Conservation (phyloP, 108 stramenopile species). For the Cyclotella sp. region DNA sequence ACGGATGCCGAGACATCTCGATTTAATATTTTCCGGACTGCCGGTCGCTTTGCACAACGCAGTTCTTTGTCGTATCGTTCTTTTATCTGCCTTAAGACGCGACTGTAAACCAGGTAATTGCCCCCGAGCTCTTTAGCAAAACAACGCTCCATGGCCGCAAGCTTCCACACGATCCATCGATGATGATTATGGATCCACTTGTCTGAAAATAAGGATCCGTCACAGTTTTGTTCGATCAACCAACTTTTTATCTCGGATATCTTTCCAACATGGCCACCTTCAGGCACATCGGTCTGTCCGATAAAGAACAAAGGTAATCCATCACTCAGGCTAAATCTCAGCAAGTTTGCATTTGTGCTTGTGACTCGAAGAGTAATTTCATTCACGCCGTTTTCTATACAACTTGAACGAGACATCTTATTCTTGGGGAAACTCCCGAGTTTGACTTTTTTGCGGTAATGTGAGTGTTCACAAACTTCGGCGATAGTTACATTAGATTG, state of each 20-base stretch:
- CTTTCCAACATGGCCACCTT: constrained; percentile 27
- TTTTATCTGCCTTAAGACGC: constrained; percentile 61
- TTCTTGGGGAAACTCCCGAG: constrained; percentile 36
- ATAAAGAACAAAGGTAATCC: constrained; percentile 49
- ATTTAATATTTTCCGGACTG: constrained; percentile 79
- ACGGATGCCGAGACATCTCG: constrained; percentile 63
- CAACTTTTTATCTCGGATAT: constrained; percentile 49
- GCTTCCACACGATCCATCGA: constrained; percentile 84
- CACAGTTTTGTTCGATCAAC: constrained; percentile 59
- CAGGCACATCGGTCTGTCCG: constrained; percentile 26
- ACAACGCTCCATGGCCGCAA: constrained; percentile 76
- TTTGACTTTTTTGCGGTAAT: constrained; percentile 21
- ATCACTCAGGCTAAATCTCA: constrained; percentile 56
- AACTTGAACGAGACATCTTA: constrained; percentile 11
- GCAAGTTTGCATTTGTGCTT: constrained; percentile 57
- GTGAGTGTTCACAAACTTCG: neutral
- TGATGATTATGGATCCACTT: constrained; percentile 80
- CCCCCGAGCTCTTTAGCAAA: constrained; percentile 62
- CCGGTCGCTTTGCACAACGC: constrained; percentile 58
- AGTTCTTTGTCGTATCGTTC: constrained; percentile 75
- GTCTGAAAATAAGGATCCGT: constrained; percentile 48
- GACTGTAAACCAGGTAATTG: constrained; percentile 62
- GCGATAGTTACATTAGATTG: neutral
- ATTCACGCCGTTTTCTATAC: constrained; percentile 42
- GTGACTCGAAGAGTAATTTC: constrained; percentile 47